phyloP scores from a whole-genome alignment of 169 alveolate species.

The Eimeria praecox region DNA sequence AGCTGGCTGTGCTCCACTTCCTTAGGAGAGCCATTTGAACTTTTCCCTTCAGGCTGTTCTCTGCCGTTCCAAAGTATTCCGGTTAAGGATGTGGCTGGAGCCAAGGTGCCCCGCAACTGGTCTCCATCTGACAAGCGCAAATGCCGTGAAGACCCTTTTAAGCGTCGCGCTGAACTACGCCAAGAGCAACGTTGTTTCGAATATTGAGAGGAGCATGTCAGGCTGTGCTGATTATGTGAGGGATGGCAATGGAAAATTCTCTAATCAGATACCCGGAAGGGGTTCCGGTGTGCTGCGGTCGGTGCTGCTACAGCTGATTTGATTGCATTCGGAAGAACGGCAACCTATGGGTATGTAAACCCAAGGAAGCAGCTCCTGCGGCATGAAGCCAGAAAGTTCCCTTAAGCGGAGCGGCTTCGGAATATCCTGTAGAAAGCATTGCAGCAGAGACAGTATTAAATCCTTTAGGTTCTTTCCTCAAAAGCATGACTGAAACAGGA shows the following conservation, averaged over 20 bases:
- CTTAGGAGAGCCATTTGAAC: background rate
- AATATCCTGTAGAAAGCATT: constrained; percentile 14
- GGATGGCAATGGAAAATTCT: background rate
- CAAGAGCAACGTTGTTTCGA: background rate
- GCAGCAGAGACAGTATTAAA: background rate
- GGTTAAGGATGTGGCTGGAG: background rate
- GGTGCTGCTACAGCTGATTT: constrained; percentile 72
- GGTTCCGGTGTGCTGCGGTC: constrained; percentile 78
- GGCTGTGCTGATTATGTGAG: background rate
- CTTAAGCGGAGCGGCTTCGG: constrained; percentile 44
- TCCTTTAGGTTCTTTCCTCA: background rate
- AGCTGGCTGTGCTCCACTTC: background rate
- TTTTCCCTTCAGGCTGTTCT: constrained; percentile 8
- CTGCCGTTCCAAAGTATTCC: background rate
- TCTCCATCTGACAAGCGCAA: constrained; percentile 11
- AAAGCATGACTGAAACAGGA: background rate
- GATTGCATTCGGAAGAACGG: constrained; percentile 67
- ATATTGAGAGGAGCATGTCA: background rate
- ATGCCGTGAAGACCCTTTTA: background rate
- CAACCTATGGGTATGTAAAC: constrained; percentile 59
- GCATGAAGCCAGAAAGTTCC: constrained; percentile 34
- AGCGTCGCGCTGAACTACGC: background rate
- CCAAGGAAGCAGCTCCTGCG: constrained; percentile 65
- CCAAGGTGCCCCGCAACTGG: constrained; percentile 27
- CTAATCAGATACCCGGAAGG: constrained; percentile 37